Conservation (phyloP, 768 basidiomycete species). For the Trametes coccinea region DNA sequence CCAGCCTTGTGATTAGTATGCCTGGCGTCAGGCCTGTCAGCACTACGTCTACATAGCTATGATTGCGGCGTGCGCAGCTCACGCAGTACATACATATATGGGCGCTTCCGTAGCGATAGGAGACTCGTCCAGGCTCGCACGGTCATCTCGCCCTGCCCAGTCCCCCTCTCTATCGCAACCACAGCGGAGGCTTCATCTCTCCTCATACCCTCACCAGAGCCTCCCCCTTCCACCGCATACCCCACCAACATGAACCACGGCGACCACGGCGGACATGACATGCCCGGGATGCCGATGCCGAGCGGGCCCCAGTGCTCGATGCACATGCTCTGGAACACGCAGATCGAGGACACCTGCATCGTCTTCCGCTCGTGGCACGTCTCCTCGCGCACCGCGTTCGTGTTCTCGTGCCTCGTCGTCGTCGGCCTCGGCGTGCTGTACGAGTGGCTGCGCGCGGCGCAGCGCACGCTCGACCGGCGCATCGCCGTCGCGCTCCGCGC, state of each 20-base stretch:
- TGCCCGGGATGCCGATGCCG: conserved; percentile 36
- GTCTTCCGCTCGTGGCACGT: conserved; percentile 83
- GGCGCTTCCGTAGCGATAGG: neutral
- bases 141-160: neutral
- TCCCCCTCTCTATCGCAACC: neutral
- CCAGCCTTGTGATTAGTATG: too few species aligned
- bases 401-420: conserved; percentile 66
- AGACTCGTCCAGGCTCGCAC: conserved; percentile 6
- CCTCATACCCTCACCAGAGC: neutral
- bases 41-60: too few species aligned
- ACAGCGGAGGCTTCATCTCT: neutral
- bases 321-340: conserved; percentile 89
- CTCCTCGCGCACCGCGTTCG: conserved; percentile 51
- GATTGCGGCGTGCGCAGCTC: too few species aligned
- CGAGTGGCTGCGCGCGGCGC: conserved; percentile 74
- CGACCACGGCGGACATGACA: conserved; percentile 48
- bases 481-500: conserved; percentile 51
- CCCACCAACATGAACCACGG: conserved; percentile 34
- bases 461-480: conserved; percentile 55
- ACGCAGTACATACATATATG: neutral
- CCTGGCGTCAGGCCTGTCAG: too few species aligned
- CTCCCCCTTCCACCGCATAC: neutral
- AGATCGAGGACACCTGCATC: conserved; percentile 77
- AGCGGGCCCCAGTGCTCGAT: conserved; percentile 58
- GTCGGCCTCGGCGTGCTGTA: conserved; percentile 69